These are phyloP conservation scores for Hanseniaspora thailandica DNA, from an alignment of 805 yeast species.

Conservation along the genomic window DNA sequence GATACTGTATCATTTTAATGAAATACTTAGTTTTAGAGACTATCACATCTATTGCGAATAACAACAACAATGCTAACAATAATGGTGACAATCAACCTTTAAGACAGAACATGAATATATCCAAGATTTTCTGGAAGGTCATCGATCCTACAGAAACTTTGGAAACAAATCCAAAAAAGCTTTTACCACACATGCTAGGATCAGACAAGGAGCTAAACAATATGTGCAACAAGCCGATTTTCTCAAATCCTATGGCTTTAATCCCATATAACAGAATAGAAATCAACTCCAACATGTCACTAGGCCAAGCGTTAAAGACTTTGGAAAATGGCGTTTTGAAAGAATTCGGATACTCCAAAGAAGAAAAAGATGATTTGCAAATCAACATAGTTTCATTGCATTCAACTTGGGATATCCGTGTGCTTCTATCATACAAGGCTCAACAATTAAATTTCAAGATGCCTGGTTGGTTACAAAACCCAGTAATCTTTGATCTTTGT, in stretches of 20 bases:
- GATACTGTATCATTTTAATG: background rate
- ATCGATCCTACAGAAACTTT: constrained; percentile 12
- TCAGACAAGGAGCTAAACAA: background rate
- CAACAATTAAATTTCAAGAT: constrained; percentile 59
- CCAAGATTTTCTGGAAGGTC: constrained; percentile 14
- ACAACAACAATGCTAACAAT: background rate
- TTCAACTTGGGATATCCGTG: constrained; percentile 58
- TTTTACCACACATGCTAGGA: background rate
- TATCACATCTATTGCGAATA: constrained; percentile 11
- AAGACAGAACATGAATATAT: constrained; percentile 16
- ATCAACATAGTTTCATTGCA: constrained; percentile 51
- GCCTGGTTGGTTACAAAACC: constrained; percentile 65
- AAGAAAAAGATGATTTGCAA: constrained; percentile 33
- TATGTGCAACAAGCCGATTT: background rate
- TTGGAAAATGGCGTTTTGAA: constrained; percentile 38
- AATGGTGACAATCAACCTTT: constrained; percentile 13
- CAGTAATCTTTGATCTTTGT: constrained; percentile 63
- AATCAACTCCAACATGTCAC: constrained; percentile 29
- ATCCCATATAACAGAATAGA: constrained; percentile 16
- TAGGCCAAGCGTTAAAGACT: constrained; percentile 49
- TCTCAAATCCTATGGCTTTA: constrained; percentile 10
- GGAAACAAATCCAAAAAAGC: background rate
- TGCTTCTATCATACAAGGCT: constrained; percentile 70
- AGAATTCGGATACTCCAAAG: background rate
- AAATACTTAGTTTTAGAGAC: constrained; percentile 13